Evolutionary conservation across 2,329 filamentous ascomycete species (phyloP), one percentile per base, ranked within the genome.

Genomic region (Nigrograna mackinnonii): DNA sequence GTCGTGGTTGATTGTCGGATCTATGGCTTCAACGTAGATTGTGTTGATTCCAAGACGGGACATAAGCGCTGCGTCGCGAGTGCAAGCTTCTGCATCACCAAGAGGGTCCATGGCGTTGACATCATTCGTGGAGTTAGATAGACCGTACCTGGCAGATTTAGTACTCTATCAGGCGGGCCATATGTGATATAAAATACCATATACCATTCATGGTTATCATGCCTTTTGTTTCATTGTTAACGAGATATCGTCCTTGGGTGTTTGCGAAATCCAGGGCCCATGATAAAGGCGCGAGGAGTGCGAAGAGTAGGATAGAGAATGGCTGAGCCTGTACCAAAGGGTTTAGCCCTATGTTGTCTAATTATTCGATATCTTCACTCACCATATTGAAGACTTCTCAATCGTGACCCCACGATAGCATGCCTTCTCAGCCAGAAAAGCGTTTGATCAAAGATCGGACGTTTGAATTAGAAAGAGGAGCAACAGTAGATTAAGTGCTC

Each of bases 131-230:
- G 39, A 46, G 16, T 50, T 50, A 3, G 48, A 47, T 19, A 36
- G 35, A 9, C 26, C 35, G 39, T 50, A 50, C 41, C 44, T 66
- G 70, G 62, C 24, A 14, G 14, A n/a, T n/a, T n/a, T n/a, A n/a
- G n/a, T n/a, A n/a, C n/a, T n/a, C n/a, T n/a, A n/a, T n/a, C n/a
- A n/a, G n/a, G n/a, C n/a, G n/a, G n/a, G n/a, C n/a, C n/a, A n/a
- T n/a, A n/a, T n/a, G n/a, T n/a, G n/a, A n/a, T n/a, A n/a, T n/a
- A n/a, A n/a, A n/a, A n/a, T n/a, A 28, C 24, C 24, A 28, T 9
- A 28, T 28, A 28, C 24, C 24, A 28, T 28, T 28, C 9, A 28
- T 9, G 9, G 24, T 28, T 9, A 28, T 28, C 24, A 28, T 28
- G 9, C 24, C 24, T n/a, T n/a, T 28, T 9, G 24, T 28, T n/a